phyloP scores from a whole-genome alignment of 768 basidiomycete genomes.

The Suillus bovinus region DNA sequence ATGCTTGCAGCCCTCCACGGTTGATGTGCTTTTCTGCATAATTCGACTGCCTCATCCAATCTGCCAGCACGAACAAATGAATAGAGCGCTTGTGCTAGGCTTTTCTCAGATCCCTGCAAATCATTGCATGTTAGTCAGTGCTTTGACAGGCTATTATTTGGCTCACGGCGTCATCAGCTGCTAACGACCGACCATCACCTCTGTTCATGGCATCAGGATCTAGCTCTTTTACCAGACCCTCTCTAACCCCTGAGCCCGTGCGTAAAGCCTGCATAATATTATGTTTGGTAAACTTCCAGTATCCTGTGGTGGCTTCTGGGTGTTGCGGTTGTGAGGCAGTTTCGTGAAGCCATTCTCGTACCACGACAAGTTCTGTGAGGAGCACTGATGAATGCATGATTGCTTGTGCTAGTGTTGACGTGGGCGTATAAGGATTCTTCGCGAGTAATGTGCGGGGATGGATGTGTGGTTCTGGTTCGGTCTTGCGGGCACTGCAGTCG shows the following conservation, averaged over 20 bases:
- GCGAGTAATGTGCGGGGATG: conserved; percentile 57
- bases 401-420: conserved; percentile 70
- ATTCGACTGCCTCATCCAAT: conserved; percentile 78
- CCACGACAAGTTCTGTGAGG: conserved; percentile 74
- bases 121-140: neutral
- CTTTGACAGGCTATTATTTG: neutral
- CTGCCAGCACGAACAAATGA: conserved; percentile 83
- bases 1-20: conserved; percentile 93
- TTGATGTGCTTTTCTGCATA: conserved; percentile 81
- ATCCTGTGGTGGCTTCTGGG: conserved; percentile 77
- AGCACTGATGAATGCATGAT: conserved; percentile 68
- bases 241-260: conserved; percentile 45
- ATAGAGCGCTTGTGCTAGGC: conserved; percentile 75
- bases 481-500: conserved; percentile 62
- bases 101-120: conserved; percentile 75
- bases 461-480: conserved; percentile 46
- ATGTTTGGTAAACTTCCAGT: conserved; percentile 83
- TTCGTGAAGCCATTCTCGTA: conserved; percentile 89
- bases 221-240: conserved; percentile 61
- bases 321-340: conserved; percentile 59
- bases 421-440: conserved; percentile 82
- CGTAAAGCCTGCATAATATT: conserved; percentile 64
- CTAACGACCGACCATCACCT: conserved; percentile 58
- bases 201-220: conserved; percentile 80
- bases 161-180: conserved; percentile 78